Conservation (phyloP, 2,329 filamentous ascomycete genomes). For the Fusarium kyushuense region DNA sequence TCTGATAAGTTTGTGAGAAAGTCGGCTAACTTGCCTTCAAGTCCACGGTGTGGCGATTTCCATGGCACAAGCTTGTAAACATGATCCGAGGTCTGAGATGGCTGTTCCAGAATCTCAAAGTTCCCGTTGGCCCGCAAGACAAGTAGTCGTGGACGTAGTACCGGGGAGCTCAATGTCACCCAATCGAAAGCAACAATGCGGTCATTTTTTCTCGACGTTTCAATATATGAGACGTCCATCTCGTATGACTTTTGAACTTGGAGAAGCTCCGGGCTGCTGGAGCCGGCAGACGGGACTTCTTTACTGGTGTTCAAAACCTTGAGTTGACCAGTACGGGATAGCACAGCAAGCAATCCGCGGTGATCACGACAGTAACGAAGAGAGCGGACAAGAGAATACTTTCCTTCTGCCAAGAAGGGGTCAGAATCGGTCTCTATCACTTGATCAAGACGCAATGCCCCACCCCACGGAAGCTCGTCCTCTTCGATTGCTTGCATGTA, state of each 20-base stretch:
- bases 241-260: constrained; percentile 71
- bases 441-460: constrained; percentile 67
- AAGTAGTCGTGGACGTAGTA: constrained; percentile 68
- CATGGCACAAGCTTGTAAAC: constrained; percentile 72
- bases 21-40: constrained; percentile 59
- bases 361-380: constrained; percentile 73
- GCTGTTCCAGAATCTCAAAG: constrained; percentile 72
- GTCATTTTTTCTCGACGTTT: constrained; percentile 65
- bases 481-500: constrained; percentile 70
- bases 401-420: constrained; percentile 63
- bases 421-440: constrained; percentile 68
- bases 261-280: constrained; percentile 69
- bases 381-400: constrained; percentile 71
- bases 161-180: constrained; percentile 69
- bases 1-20: background rate
- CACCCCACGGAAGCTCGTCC: constrained; percentile 73
- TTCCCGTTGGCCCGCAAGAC: constrained; percentile 70
- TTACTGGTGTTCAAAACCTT: constrained; percentile 70
- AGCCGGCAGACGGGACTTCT: constrained; percentile 60
- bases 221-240: constrained; percentile 69
- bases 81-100: constrained; percentile 68
- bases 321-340: constrained; percentile 73
- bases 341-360: constrained; percentile 69
- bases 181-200: constrained; percentile 77
- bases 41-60: constrained; percentile 68